Evolutionary conservation across 306 rosid species (phyloP).

Genomic region (Vigna mungo): DNA sequence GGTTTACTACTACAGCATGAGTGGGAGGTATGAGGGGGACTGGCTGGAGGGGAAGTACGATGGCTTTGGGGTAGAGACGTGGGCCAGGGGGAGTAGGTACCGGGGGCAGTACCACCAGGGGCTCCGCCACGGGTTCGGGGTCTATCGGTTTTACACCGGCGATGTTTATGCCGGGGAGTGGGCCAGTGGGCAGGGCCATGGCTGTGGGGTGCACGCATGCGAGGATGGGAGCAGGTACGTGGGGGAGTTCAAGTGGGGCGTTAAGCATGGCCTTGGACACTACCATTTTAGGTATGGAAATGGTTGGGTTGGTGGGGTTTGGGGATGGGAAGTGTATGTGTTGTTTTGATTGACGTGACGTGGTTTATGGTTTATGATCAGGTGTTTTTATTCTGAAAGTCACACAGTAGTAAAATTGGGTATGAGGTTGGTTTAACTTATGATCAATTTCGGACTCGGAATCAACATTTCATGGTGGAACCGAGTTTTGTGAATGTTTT

Average conservation of each 20-base stretch:
- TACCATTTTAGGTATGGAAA: slow-evolving; percentile 80
- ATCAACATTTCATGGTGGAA: neutral
- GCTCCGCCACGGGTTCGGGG: slow-evolving; percentile 81
- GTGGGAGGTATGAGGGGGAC: slow-evolving; percentile 91
- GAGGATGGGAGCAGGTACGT: slow-evolving; percentile 82
- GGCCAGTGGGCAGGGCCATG: slow-evolving; percentile 91
- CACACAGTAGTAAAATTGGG: too few relatives aligned
- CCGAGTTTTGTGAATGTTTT: neutral
- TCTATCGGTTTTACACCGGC: slow-evolving; percentile 78
- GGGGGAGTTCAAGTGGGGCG: slow-evolving; percentile 93
- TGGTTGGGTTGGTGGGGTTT: too few relatives aligned
- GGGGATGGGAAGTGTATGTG: too few relatives aligned
- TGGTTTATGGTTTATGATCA: neutral
- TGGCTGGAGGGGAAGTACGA: slow-evolving; percentile 87
- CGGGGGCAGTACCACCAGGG: slow-evolving; percentile 80
- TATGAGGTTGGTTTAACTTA: neutral
- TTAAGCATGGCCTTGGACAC: slow-evolving; percentile 88
- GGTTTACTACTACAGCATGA: slow-evolving; percentile 77
- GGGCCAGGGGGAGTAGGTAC: slow-evolving; percentile 84
- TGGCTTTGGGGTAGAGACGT: slow-evolving; percentile 87
- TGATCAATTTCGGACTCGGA: neutral
- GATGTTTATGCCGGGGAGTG: slow-evolving; percentile 91
- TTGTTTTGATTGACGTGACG: neutral
- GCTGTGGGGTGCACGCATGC: slow-evolving; percentile 82
- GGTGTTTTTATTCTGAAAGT: neutral